Conservation (phyloP, 1,139 yeast species). For the Diutina pseudorugosa region DNA sequence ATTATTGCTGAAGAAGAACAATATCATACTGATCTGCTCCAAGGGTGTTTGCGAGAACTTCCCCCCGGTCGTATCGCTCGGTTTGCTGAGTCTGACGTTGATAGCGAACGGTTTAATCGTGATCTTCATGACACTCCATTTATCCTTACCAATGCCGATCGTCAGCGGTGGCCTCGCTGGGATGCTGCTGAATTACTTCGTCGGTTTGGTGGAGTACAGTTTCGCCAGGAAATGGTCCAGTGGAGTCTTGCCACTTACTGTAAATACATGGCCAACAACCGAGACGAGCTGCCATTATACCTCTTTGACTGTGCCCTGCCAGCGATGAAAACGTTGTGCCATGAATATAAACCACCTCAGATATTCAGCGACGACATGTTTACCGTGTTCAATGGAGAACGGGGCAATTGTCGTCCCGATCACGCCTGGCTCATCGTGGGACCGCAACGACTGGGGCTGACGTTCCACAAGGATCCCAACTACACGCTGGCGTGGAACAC, state of each 20-base stretch:
- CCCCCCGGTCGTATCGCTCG: conserved; percentile 25
- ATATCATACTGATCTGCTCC: conserved; percentile 11
- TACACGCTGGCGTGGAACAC: conserved; percentile 88
- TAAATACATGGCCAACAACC: conserved; percentile 46
- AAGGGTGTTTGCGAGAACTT: not conserved
- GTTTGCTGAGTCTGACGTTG: conserved; percentile 27
- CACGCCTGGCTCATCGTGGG: conserved; percentile 87
- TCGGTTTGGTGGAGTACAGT: conserved; percentile 47
- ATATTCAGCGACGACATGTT: conserved; percentile 42
- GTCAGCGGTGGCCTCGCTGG: conserved; percentile 61
- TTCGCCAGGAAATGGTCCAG: conserved; percentile 75
- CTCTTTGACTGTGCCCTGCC: conserved; percentile 66
- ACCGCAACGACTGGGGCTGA: conserved; percentile 69
- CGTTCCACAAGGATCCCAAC: conserved; percentile 90
- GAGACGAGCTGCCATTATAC: conserved; percentile 76
- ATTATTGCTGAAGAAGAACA: conserved; percentile 35
- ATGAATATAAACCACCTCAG: conserved; percentile 44
- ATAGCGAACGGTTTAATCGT: conserved; percentile 31
- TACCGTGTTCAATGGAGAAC: conserved; percentile 16
- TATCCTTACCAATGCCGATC: conserved; percentile 34
- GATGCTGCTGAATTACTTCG: conserved; percentile 32
- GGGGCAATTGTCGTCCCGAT: conserved; percentile 58
- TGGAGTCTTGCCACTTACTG: conserved; percentile 60
- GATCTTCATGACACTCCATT: conserved; percentile 50
- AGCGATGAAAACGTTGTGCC: conserved; percentile 46